These are phyloP conservation scores for Handroanthus guayacan DNA, from an alignment of 257 asterid genomes.

Conservation along the genomic window DNA sequence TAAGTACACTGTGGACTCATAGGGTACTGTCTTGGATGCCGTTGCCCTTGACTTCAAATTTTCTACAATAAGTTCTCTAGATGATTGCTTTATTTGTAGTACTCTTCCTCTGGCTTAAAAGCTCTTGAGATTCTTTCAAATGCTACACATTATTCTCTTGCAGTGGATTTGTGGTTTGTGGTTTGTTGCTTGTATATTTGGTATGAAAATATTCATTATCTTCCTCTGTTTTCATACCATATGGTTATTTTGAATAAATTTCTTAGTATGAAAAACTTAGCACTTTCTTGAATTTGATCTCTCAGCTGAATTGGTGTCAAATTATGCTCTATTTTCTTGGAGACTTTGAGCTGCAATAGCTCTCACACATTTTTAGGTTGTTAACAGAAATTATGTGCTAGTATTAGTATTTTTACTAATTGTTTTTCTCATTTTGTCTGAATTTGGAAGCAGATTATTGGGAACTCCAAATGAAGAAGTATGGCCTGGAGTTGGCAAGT, in stretches of 20 bases:
- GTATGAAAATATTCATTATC: conserved; percentile 47
- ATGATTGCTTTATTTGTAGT: conserved; percentile 49
- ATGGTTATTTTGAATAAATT: too few species aligned
- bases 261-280: too few species aligned
- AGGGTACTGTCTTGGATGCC: conserved; percentile 56
- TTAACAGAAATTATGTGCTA: neutral
- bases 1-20: conserved; percentile 94
- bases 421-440: neutral
- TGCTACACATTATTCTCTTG: conserved; percentile 94
- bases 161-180: conserved; percentile 97
- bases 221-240: neutral
- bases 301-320: conserved; percentile 90
- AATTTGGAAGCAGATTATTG: conserved; percentile 43
- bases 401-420: neutral
- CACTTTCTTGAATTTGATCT: conserved; percentile 20
- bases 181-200: conserved; percentile 98
- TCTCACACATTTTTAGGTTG: conserved; percentile 95
- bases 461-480: conserved; percentile 85
- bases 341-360: conserved; percentile 97
- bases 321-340: conserved; percentile 89
- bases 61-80: neutral
- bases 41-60: neutral
- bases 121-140: conserved; percentile 99
- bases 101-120: conserved; percentile 95
- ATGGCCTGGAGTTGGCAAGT: conserved; percentile 94